A percentile compares a stretch with the other conserved stretches of the same genome.
Evolutionary conservation across 1,284 basidiomycete species (phyloP).

Genomic region (Leccinum olivaceoglutinosum): DNA sequence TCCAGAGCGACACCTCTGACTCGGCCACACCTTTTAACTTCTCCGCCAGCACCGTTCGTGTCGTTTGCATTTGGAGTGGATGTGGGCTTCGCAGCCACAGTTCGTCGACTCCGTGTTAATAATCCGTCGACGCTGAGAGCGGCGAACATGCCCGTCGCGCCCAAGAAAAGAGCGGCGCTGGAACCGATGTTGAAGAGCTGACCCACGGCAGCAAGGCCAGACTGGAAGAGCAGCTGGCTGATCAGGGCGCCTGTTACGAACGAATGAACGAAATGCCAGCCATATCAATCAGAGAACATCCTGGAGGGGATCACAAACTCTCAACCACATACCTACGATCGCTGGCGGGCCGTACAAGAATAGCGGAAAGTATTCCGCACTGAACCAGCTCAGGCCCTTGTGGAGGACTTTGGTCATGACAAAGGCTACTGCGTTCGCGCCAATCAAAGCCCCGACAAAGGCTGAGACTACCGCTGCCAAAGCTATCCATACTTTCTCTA

Average conservation of each 20-base stretch:
- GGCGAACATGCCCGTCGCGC: constrained; percentile 47
- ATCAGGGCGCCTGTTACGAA: constrained; percentile 43
- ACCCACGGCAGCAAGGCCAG: constrained; percentile 43
- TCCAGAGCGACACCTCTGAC: constrained; percentile 46
- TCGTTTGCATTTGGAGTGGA: constrained; percentile 9
- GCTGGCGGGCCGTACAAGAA: constrained; percentile 78
- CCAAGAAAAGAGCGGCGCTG: constrained; percentile 61
- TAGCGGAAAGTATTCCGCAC: constrained; percentile 66
- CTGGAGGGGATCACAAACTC: background rate
- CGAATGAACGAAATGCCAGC: constrained; percentile 13
- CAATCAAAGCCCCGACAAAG: constrained; percentile 52
- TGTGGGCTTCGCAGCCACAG: background rate
- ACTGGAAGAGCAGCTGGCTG: constrained; percentile 56
- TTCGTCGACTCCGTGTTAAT: constrained; percentile 16
- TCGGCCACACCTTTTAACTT: constrained; percentile 5
- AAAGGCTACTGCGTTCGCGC: constrained; percentile 70
- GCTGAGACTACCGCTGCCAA: constrained; percentile 42
- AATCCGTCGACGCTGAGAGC: constrained; percentile 50
- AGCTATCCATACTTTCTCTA: constrained; percentile 31
- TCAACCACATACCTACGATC: constrained; percentile 49
- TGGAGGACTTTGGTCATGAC: constrained; percentile 63
- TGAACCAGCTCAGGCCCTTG: constrained; percentile 77
- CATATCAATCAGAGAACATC: background rate
- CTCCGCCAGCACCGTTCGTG: background rate
- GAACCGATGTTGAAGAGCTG: constrained; percentile 69